A percentile compares a stretch with the other conserved stretches of the same genome.
Evolutionary conservation across 495 filamentous ascomycete genomes (phyloP).

Genomic region (Hapsidospora chrysogenum): DNA sequence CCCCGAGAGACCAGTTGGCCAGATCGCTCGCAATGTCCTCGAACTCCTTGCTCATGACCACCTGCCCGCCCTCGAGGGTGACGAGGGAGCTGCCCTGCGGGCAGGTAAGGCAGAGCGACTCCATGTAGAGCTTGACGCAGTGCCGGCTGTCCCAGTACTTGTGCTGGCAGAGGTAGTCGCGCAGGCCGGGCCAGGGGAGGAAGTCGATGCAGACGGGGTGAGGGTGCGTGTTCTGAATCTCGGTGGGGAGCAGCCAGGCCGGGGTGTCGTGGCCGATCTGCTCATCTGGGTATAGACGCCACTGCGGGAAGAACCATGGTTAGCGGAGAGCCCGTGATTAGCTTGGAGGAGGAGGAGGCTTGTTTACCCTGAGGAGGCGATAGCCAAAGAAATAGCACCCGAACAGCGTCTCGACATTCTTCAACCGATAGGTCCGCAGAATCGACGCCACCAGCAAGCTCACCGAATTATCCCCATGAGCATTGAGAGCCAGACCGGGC

Average conservation of each 20-base stretch:
- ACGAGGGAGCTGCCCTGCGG: background rate
- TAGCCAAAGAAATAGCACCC: too few species aligned
- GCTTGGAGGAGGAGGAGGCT: too few species aligned
- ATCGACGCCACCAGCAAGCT: too few species aligned
- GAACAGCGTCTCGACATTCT: too few species aligned
- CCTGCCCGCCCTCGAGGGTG: background rate
- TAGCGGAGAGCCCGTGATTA: background rate
- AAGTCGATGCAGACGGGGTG: background rate
- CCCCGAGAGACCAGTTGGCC: background rate
- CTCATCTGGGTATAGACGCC: background rate
- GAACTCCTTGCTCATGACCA: background rate
- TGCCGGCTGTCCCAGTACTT: background rate
- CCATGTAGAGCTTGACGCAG: background rate
- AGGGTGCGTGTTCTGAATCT: background rate
- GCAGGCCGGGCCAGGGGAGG: background rate
- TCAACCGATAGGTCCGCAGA: too few species aligned
- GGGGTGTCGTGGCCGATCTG: background rate
- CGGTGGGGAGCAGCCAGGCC: background rate
- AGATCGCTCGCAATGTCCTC: background rate
- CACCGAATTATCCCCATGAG: too few species aligned
- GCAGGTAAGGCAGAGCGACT: background rate
- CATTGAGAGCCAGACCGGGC: too few species aligned
- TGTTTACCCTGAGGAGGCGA: too few species aligned
- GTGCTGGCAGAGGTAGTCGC: background rate
- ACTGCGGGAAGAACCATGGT: too few species aligned